Conservation (phyloP, 768 basidiomycete genomes). For the Fomitopsis serialis region DNA sequence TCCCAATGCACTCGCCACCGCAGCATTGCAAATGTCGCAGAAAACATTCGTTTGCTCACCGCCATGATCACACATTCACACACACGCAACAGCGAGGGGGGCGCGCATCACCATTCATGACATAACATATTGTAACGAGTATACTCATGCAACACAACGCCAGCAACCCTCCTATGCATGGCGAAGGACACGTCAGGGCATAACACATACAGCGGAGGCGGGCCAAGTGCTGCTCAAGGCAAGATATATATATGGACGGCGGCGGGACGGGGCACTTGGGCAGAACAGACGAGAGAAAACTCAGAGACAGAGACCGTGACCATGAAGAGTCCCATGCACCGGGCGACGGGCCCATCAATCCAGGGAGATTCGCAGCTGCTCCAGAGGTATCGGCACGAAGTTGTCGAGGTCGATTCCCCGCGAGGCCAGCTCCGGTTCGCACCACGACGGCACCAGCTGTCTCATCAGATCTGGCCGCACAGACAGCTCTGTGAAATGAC, state of each 20-base stretch:
- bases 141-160: conserved; percentile 1
- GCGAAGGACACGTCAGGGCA: background rate
- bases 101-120: background rate
- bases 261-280: conserved; percentile 3
- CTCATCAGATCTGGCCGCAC: conserved; percentile 92
- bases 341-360: conserved; percentile 48
- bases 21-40: background rate
- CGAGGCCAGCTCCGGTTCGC: conserved; percentile 83
- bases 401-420: conserved; percentile 83
- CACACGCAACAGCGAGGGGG: too few relatives aligned
- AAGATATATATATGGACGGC: conserved; percentile 42
- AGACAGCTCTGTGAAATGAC: conserved; percentile 69
- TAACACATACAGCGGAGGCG: conserved; percentile 3
- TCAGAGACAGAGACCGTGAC: conserved; percentile 2
- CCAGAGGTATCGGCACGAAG: conserved; percentile 96
- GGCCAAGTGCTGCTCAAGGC: conserved; percentile 29
- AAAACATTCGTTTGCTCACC: background rate
- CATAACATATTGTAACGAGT: conserved; percentile 1
- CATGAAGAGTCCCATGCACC: conserved; percentile 15
- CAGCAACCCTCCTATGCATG: background rate
- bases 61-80: background rate
- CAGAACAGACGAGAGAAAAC: conserved; percentile 1
- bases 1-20: background rate
- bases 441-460: conserved; percentile 85
- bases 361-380: conserved; percentile 90